Evolutionary conservation across 2,329 filamentous ascomycete species (phyloP).

Genomic region (Aureobasidium musti): DNA sequence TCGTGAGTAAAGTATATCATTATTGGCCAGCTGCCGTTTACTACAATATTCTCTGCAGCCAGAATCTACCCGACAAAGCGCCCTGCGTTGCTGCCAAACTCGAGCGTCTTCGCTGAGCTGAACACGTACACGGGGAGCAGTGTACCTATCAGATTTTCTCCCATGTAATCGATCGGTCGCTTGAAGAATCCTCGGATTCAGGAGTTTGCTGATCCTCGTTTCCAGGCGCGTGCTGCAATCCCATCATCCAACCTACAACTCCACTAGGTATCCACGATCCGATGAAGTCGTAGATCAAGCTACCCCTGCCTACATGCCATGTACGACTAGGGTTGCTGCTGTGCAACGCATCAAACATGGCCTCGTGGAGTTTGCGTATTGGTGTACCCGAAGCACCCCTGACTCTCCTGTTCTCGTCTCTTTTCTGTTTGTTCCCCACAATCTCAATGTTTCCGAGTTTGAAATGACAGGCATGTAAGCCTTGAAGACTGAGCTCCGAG

Average conservation of each 20-base stretch:
- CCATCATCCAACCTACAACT: conserved; percentile 93
- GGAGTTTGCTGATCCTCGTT: conserved; percentile 39
- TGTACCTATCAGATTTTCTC: conserved; percentile 46
- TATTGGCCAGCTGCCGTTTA: background rate
- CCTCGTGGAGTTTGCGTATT: conserved; percentile 76
- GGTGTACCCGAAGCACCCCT: conserved; percentile 63
- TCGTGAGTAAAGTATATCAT: conserved; percentile 2
- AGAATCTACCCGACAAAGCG: background rate
- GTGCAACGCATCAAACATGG: conserved; percentile 86
- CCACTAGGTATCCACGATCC: conserved; percentile 75
- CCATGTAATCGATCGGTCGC: conserved; percentile 51
- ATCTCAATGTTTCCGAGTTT: conserved; percentile 92
- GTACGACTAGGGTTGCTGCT: conserved; percentile 60
- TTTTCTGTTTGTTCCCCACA: conserved; percentile 49
- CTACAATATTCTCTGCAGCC: background rate
- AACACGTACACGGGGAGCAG: background rate
- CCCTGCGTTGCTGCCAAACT: background rate
- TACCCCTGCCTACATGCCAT: conserved; percentile 81
- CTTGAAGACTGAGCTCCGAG: conserved; percentile 73
- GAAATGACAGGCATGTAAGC: conserved; percentile 79
- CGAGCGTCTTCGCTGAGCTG: background rate
- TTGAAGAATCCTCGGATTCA: conserved; percentile 38
- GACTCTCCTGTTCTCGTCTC: conserved; percentile 50
- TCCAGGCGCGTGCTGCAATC: conserved; percentile 50
- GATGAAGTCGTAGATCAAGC: conserved; percentile 80